Conservation (phyloP, 1,284 basidiomycete species). For the Agaricales sp. region DNA sequence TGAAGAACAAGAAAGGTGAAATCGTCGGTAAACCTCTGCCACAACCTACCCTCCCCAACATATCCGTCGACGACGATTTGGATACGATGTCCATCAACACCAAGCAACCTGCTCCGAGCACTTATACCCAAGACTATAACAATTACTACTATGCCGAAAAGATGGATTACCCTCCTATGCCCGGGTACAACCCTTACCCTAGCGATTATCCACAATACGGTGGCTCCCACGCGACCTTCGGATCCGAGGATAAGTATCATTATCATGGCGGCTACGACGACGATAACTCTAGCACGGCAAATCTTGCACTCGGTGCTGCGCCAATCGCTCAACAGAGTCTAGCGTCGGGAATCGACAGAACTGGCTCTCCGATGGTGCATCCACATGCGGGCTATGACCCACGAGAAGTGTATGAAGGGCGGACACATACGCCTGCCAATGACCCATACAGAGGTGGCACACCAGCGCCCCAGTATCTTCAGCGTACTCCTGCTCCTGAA, state of each 20-base stretch:
- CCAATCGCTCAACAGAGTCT: slow-evolving; percentile 36
- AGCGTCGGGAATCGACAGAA: slow-evolving; percentile 17
- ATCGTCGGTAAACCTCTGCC: slow-evolving; percentile 74
- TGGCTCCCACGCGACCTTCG: slow-evolving; percentile 41
- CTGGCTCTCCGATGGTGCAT: slow-evolving; percentile 18
- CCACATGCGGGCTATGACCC: slow-evolving; percentile 25
- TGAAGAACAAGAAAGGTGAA: slow-evolving; percentile 91
- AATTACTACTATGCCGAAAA: slow-evolving; percentile 37
- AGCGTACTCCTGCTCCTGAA: slow-evolving; percentile 4
- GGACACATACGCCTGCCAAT: slow-evolving; percentile 20
- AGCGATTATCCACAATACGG: slow-evolving; percentile 42
- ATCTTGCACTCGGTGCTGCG: slow-evolving; percentile 44
- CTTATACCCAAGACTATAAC: slow-evolving; percentile 39
- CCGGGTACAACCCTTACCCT: slow-evolving; percentile 52
- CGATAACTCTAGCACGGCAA: slow-evolving; percentile 49
- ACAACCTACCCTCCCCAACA: slow-evolving; percentile 93
- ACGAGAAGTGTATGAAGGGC: slow-evolving; percentile 43
- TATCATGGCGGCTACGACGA: slow-evolving; percentile 39
- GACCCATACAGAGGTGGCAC: slow-evolving; percentile 14
- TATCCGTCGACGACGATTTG: slow-evolving; percentile 76
- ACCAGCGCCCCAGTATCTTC: slow-evolving; percentile 12
- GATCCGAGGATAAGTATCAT: slow-evolving; percentile 34
- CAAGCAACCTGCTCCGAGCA: slow-evolving; percentile 42
- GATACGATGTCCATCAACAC: slow-evolving; percentile 54
- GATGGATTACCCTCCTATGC: slow-evolving; percentile 61